Base-by-base conservation (phyloP, 2,329 filamentous ascomycete genomes). In the Trichoderma breve region DNA sequence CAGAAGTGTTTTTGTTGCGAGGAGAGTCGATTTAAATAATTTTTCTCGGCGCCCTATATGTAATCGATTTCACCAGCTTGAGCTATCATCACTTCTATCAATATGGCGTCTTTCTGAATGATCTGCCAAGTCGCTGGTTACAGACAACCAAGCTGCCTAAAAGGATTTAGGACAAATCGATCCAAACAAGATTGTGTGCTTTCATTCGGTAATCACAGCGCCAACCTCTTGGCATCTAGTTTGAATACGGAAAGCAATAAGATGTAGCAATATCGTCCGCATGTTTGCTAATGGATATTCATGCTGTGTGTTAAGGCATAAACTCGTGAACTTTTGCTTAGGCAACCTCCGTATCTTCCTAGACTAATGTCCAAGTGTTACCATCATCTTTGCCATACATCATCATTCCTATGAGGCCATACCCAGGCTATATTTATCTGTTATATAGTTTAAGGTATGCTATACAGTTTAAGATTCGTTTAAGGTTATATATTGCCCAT, bases 171-270 rank as follows among this genome's bases (percentile, higher is more conserved):
- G 24, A 47, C 21, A 47, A 70, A n/a, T 2, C 39, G 30, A 51
- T 24, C n/a, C 21, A 32, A 26, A 57, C 36, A 70, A 62, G 15
- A 62, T 51, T 24, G 24, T 70, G 18, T 62, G 36, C 36, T 61
- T 60, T 8, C 12, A 39, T 62, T 34, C 9, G 36, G 36, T 39
- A 51, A 4, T 30, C 43, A 26, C 26, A 26, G 14, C 21, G 55
- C 57, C 36, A 28, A 70, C 55, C 26, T 26, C 66, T 70, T 68
- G 58, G 66, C 66, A 36, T 47, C 55, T 70, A 61, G 66, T 57
- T 51, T 70, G 26, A 26, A 43, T 43, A 18, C 39, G 58, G 55
- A 61, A 62, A 61, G 43, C 28, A 62, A 32, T 15, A 70, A 26
- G 3, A 39, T n/a, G 24, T 62, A 68, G 53, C 53, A 39, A 28